phyloP scores from a whole-genome alignment of 805 yeast species.

The Alloascoidea africana region DNA sequence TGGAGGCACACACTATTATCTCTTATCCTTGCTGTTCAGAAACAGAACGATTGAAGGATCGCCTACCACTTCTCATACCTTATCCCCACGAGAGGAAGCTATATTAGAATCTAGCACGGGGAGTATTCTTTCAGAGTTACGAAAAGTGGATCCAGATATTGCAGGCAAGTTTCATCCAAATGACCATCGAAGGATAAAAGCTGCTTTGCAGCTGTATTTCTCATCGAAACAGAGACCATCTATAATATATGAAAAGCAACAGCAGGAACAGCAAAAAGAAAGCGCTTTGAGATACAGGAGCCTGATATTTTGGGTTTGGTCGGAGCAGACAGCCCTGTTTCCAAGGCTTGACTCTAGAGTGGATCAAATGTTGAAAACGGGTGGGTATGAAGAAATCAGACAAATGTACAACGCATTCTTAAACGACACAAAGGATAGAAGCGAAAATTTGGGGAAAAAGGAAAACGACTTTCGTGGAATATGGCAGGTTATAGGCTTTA shows the following conservation, averaged over 20 bases:
- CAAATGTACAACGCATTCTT: constrained; percentile 35
- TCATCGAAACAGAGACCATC: constrained; percentile 56
- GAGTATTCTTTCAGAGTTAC: constrained; percentile 28
- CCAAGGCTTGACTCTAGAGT: constrained; percentile 63
- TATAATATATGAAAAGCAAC: constrained; percentile 52
- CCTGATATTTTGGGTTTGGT: constrained; percentile 71
- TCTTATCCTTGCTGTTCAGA: constrained; percentile 60
- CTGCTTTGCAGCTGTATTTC: constrained; percentile 72
- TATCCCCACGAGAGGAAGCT: constrained; percentile 16
- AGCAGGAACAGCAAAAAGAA: constrained; percentile 22
- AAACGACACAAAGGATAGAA: too few relatives aligned
- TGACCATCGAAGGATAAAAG: constrained; percentile 59
- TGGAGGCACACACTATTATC: constrained; percentile 93
- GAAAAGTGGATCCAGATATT: constrained; percentile 49
- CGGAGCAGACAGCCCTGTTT: constrained; percentile 42
- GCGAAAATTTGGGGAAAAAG: background rate
- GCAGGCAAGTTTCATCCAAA: constrained; percentile 84
- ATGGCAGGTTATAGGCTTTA: constrained; percentile 92
- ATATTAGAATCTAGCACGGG: constrained; percentile 32
- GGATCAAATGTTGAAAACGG: constrained; percentile 62
- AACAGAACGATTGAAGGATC: constrained; percentile 42
- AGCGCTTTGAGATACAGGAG: constrained; percentile 28
- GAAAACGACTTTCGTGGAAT: constrained; percentile 37
- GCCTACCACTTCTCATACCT: too few relatives aligned
- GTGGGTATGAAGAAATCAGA: constrained; percentile 56